Base-by-base conservation (phyloP, 2,329 filamentous ascomycete species). In the Cladorrhinum sp. region DNA sequence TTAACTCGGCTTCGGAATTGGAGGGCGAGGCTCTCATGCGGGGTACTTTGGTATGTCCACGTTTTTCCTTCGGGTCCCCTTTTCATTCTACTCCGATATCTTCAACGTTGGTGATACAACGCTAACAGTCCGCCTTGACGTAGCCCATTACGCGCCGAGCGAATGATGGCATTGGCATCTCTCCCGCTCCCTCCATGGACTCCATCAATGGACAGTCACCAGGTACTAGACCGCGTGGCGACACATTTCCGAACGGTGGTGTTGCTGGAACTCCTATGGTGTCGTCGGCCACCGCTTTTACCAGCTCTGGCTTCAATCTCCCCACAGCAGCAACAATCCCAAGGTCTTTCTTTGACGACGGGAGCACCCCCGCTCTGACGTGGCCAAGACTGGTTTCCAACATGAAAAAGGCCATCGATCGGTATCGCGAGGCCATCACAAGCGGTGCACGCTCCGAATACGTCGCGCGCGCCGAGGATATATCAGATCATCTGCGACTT, bases 381-480 rank as follows among this genome's bases (percentile, higher is more conserved):
- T 99, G 95, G 95, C 91, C 89, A 69, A 82, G 89, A 20, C 85
- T 99, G 58, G 88, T 98, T 5, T 87, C 93, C 61, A 96, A 96
- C 71, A 98, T 98, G 91, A 92, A 91, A 69, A 84, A 86, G 66
- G 91, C 94, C 1, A 89, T 99, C 62, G 92, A 97, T 68, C 85
- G 88, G 59, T 99, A 98, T 74, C 86, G 92, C 51, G 90, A 96
- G 67, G 90, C 91, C n/a, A 91, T 99, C 68, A 88, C 88, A 64
- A 90, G 87, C 69, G 89, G 88, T 64, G 87, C 89, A 70, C 87
- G 93, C 24, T 91, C 92, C 2, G 92, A 98, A 72, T 98, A 96
- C 74, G 95, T 98, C 24, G 88, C 89, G 61, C 86, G 90, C 64
- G 95, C 95, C n/a, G 95, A 99, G 75, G 94, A 99, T 72, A 97